Base-by-base conservation (phyloP, 1,284 basidiomycete species). In the Ustilago tritici region DNA sequence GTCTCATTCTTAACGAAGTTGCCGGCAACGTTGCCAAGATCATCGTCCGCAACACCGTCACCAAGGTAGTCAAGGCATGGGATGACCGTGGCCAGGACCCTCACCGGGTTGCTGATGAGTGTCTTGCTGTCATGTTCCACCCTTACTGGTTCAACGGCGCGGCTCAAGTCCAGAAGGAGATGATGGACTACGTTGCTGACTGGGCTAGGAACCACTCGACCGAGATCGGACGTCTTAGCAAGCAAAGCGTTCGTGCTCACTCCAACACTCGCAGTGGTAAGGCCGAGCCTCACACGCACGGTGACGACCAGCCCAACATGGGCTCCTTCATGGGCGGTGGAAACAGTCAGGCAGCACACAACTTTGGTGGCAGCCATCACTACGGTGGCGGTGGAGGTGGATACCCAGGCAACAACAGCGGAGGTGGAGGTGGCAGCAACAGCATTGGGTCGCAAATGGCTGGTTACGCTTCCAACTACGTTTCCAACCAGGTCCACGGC, bases 21-120 rank as follows among this genome's bases (percentile, higher is more conserved):
- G 86, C 85, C 17, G 87, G 87, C 17, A 78, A 86, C 19, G 70
- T 88, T 17, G 87, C 87, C 28, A 70, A 73, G 56, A 84, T 87
- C 82, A 79, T 87, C 64, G 90, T 92, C 15, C 88, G 89, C 66
- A 86, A 92, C 82, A 87, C 88, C 4, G 91, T 92, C 65, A 89
- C 89, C 70, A 84, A 90, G 43, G 89, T 97, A 17, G 92, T 92
- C 52, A 92, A 91, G 80, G 94, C 94, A 1, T 97, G 95, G 95
- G 83, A 90, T 50, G 81, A 82, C 55, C 57, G 56, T 14, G 69
- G 46, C 38, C 31, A 63, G 38, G 70, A 81, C 40, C 58, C 80
- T 15, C 49, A 59, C 3, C 79, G 56, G 5, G 67, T 79, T 12
- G 82, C 81, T 2, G 82, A 83, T 57, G 81, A 81, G 61, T 81